Evolutionary conservation across 257 asterid species (phyloP), one percentile per base, ranked within the genome.

Genomic region (Misopates orontium): DNA sequence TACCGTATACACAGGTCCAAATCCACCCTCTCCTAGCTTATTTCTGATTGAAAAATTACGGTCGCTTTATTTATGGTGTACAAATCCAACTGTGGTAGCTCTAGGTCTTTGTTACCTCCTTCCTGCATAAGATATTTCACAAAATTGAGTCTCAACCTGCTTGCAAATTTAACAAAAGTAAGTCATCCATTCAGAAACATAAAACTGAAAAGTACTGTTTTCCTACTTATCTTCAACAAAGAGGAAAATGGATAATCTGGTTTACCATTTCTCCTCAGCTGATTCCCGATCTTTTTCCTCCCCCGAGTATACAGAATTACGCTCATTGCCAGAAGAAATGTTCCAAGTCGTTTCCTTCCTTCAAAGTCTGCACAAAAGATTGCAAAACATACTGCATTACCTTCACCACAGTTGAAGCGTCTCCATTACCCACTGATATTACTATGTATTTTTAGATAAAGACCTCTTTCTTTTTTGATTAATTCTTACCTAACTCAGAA

Each of bases 11-110:
- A 72, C 77, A 65, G 77, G 62, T 66, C 77, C 77, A 58, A 72
- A 72, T 65, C 77, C 77, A 65, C 77, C 77, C 72, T 72, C 72
- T 24, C 77, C 77, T 18, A 72, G 69, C 72, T 72, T 72, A 16
- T 69, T 39, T 44, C 11, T 65, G 57, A 59, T 4, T 17, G 77
- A 72, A 55, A 72, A 72, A 28, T 36, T 41, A 15, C 58, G 25
- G 72, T 72, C 65, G 77, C 77, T 65, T 59, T 65, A 42, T 42
- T 24, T 58, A 72, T 66, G 8, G 31, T 17, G 1, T 50, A 28
- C 42, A 72, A 57, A 41, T 66, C 77, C 11, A 72, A 65, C 45
- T 65, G 62, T 15, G 77, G 72, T 52, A 72, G 68, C 72, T 72
- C 77, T 15, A 72, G 25, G 39, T 72, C 77, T 28, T 59, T 59